A percentile compares a stretch with the other conserved stretches of the same genome.
These are phyloP conservation scores for Zoysia japonica DNA, from an alignment of 176 grass and related monocot species.

Conservation along the genomic window DNA sequence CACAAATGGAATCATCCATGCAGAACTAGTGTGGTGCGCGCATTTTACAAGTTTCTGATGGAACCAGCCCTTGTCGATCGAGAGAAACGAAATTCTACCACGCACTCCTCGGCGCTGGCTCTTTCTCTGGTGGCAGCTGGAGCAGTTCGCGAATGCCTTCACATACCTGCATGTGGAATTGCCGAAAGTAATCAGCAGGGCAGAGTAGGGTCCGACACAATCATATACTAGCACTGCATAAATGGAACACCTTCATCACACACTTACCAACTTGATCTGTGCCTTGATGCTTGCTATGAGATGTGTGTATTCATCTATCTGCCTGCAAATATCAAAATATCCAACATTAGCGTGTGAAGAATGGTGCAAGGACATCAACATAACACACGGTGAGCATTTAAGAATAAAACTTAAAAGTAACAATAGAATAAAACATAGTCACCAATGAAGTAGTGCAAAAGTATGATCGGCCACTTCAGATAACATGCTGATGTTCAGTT, in stretches of 20 bases:
- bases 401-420: not conserved
- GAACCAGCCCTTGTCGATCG: not conserved
- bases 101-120: not conserved
- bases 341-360: not conserved
- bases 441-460: not conserved
- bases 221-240: not conserved
- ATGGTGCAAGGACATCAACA: not conserved
- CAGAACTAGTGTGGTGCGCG: not conserved
- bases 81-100: not conserved
- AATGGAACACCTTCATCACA: not conserved
- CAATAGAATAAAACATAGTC: slow-evolving; percentile 17
- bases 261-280: slow-evolving; percentile 82
- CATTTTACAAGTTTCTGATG: not conserved
- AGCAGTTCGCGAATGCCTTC: slow-evolving; percentile 85
- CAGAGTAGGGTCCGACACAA: not conserved
- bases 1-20: not conserved
- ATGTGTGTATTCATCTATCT: slow-evolving; percentile 93
- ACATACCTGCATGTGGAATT: slow-evolving; percentile 51
- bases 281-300: slow-evolving; percentile 81
- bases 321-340: slow-evolving; percentile 54
- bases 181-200: not conserved
- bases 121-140: not conserved
- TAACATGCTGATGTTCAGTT: not conserved
- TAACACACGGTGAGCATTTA: not conserved
- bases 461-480: not conserved